Base-by-base conservation (phyloP, 306 rosid species). In the Prunus fruticosa region DNA sequence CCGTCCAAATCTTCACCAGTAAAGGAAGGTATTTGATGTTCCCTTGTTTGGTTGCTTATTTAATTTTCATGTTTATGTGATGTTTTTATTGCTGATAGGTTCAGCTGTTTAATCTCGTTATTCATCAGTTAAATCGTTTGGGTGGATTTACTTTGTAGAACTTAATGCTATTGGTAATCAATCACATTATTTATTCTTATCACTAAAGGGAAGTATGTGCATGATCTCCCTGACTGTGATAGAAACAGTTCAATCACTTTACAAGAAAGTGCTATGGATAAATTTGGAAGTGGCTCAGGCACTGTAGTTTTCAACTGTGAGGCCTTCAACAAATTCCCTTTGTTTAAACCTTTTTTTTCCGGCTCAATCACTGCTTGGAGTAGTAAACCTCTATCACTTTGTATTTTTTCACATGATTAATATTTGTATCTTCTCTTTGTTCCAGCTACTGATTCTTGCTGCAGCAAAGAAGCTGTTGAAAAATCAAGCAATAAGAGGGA, bases 391-490 rank as follows among this genome's bases (percentile, higher is more conserved):
- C 38, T 32, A 32, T 32, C 38, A 32, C 38, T 32, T 32, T 5
- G 38, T 32, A 32, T 32, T 32, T 32, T 32, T 32, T 32, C 38
- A 32, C 38, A 5, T 32, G 38, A 32, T 32, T 32, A 32, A 32
- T 32, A 32, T 32, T 32, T 32, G 38, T 32, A 32, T 32, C 38
- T 32, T 32, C 38, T 32, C 38, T 32, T 32, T 32, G 38, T 32
- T 32, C 38, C 7, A 32, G 38, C 38, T 20, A 14, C 49, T 50
- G 80, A 52, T 23, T 54, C 56, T 5, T 61, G 12, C 47, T 27
- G 41, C 23, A 64, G 16, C 60, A 53, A 64, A 56, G 70, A 67
- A 70, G 63, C 28, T 70, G 30, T 43, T n/a, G 72, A 75, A 74
- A 34, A 34, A 25, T 45, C 61, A 34, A 51, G 25, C 25, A 69